Evolutionary conservation across 2,329 filamentous ascomycete species (phyloP).

Genomic region (Parastagonospora avenae): DNA sequence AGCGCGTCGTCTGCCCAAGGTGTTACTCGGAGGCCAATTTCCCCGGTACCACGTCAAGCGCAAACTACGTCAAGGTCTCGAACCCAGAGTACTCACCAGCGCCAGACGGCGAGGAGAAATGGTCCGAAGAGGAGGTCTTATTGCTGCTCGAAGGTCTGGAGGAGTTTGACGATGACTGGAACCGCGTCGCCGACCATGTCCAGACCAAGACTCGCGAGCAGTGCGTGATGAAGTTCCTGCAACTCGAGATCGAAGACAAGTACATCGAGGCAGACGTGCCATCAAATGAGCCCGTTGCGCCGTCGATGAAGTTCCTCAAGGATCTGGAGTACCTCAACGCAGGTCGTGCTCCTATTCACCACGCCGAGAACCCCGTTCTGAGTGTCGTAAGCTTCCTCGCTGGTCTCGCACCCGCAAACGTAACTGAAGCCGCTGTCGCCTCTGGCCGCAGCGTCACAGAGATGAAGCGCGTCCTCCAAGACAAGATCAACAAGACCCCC

Average conservation of each 20-base stretch:
- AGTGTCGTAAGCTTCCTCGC: slow-evolving; percentile 95
- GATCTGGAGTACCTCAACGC: slow-evolving; percentile 69
- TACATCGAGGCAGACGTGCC: slow-evolving; percentile 84
- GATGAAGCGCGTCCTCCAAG: slow-evolving; percentile 78
- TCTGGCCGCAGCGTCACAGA: slow-evolving; percentile 86
- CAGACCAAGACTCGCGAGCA: slow-evolving; percentile 91
- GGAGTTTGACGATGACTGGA: slow-evolving; percentile 95
- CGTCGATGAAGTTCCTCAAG: slow-evolving; percentile 39
- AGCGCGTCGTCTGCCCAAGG: slow-evolving; percentile 88
- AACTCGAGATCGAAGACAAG: slow-evolving; percentile 96
- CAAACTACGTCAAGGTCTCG: slow-evolving; percentile 87
- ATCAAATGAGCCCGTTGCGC: slow-evolving; percentile 51
- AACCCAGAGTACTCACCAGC: slow-evolving; percentile 80
- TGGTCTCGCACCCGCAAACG: slow-evolving; percentile 84
- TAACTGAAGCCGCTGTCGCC: slow-evolving; percentile 76
- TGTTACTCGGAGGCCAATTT: slow-evolving; percentile 87
- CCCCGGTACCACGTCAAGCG: slow-evolving; percentile 75
- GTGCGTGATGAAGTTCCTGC: slow-evolving; percentile 94
- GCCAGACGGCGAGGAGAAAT: slow-evolving; percentile 83
- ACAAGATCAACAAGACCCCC: slow-evolving; percentile 71
- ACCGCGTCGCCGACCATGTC: slow-evolving; percentile 88
- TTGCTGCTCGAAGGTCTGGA: slow-evolving; percentile 89
- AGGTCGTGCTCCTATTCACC: slow-evolving; percentile 85
- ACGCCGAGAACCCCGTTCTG: slow-evolving; percentile 94
- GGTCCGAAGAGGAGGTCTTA: slow-evolving; percentile 90